Conservation (phyloP, 2,329 filamentous ascomycete genomes). For the Claviceps cyperi region DNA sequence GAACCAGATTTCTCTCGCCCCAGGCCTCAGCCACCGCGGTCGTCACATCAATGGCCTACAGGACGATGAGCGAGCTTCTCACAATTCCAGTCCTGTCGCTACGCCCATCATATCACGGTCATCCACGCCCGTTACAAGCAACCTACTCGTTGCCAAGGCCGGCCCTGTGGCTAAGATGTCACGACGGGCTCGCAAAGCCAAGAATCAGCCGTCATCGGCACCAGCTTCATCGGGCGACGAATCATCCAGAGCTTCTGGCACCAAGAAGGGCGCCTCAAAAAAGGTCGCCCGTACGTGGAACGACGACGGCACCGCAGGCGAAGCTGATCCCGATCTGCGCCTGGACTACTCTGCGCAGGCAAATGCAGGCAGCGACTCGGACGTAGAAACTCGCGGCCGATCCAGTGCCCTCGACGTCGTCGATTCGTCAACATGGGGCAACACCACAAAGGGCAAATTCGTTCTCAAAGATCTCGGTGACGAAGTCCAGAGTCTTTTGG, state of each 20-base stretch:
- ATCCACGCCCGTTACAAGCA: conserved; percentile 52
- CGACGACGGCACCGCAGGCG: conserved; percentile 73
- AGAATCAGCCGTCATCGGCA: conserved; percentile 42
- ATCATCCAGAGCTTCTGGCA: conserved; percentile 27
- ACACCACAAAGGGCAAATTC: conserved; percentile 78
- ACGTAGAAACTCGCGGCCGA: conserved; percentile 31
- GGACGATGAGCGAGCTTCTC: conserved; percentile 30
- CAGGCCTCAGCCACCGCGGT: conserved; percentile 26
- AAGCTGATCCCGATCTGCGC: conserved; percentile 55
- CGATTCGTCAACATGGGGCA: conserved; percentile 71
- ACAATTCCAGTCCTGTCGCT: conserved; percentile 53
- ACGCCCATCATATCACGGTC: conserved; percentile 70
- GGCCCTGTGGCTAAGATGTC: conserved; percentile 66
- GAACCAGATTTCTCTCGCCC: conserved; percentile 14
- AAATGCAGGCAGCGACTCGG: conserved; percentile 38
- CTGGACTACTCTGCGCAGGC: conserved; percentile 75
- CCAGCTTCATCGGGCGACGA: conserved; percentile 78
- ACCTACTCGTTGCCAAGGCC: conserved; percentile 55
- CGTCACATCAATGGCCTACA: conserved; percentile 20
- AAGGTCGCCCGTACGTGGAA: conserved; percentile 93
- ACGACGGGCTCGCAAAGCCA: conserved; percentile 56
- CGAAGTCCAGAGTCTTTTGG: conserved; percentile 80
- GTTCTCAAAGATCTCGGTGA: conserved; percentile 86
- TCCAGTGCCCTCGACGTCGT: conserved; percentile 56
- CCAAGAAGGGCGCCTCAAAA: conserved; percentile 34